A percentile compares a stretch with the other conserved stretches of the same genome.
These are phyloP conservation scores for Gracilaria domingensis DNA, from an alignment of 23 red algal genomes.

Conservation along the genomic window DNA sequence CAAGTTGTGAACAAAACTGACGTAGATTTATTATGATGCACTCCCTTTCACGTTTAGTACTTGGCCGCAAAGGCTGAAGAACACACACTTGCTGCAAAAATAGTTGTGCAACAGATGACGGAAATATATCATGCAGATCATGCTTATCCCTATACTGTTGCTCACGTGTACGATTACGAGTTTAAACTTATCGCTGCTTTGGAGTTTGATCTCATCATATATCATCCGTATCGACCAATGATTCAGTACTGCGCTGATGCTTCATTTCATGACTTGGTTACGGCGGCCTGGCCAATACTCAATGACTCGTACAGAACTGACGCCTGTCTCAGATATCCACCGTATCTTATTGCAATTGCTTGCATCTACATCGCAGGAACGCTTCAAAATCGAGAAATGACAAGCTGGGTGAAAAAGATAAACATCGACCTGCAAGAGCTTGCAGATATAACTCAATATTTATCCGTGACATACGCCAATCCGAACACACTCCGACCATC, in stretches of 20 bases:
- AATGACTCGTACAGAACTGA: conserved; percentile 82
- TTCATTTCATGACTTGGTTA: conserved; percentile 58
- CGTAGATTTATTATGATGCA: not conserved
- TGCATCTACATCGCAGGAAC: conserved; percentile 76
- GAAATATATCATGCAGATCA: conserved; percentile 70
- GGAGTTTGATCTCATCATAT: conserved; percentile 88
- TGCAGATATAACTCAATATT: conserved; percentile 59
- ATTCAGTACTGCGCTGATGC: conserved; percentile 69
- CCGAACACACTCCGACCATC: conserved; percentile 49
- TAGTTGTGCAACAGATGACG: conserved; percentile 68
- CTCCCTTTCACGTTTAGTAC: conserved; percentile 45
- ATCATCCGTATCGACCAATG: conserved; percentile 77
- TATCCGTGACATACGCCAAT: conserved; percentile 65
- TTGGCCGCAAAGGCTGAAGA: conserved; percentile 85
- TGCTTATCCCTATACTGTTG: conserved; percentile 78
- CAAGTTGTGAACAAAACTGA: not conserved
- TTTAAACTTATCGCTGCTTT: conserved; percentile 79
- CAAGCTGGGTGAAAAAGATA: conserved; percentile 68
- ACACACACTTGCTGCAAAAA: conserved; percentile 77
- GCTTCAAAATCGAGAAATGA: conserved; percentile 77
- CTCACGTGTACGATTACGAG: conserved; percentile 76
- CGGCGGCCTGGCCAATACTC: conserved; percentile 79
- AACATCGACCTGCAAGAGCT: conserved; percentile 71
- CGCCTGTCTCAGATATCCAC: conserved; percentile 72
- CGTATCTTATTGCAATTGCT: conserved; percentile 76